Evolutionary conservation across 228 moss, liverwort and hornwort species (phyloP), one percentile per base, ranked within the genome.

Genomic region (Sphagnum fallax): DNA sequence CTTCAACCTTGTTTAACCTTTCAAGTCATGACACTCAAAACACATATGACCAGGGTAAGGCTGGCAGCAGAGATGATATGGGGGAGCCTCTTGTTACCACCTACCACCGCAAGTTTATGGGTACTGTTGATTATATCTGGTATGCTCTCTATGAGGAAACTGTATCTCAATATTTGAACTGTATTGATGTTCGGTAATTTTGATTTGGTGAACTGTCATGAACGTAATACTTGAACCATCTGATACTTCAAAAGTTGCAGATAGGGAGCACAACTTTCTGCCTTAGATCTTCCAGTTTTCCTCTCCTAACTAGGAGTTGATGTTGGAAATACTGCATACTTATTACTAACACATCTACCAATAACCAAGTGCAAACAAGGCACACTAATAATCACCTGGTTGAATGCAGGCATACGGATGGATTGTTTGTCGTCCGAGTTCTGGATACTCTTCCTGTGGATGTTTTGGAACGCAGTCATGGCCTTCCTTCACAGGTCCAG

Each of bases 61-160:
- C 63, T 70, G 93, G 90, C 55, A 91, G 83, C 76, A 75, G 97
- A 76, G 93, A 90, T 77, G 82, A 80, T 16, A 79, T 78, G 63
- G 93, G 97, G 51, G 97, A 98, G 74, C 97, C 97, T 13, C 71
- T 93, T 50, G 81, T 91, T 15, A 98, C 97, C 52, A 90, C 91
- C 53, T 91, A 73, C 68, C 97, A 98, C 73, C 77, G 79, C 69
- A 93, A 91, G 77, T 98, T 98, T 48, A 82, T 87, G 77, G 97
- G 97, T 69, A 93, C 97, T 69, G 93, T 98, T 68, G 97, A 98
- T 75, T 98, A 98, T 73, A 90, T 98, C 60, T 98, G 97, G 95
- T 95, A 84, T 50, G 69, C 67, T 50, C 8, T 48, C 61, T 16
- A 8, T 8, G 55, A 55, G 63, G 49, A 47, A 14, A 8, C 50